Evolutionary conservation across 306 rosid genomes (phyloP).

Genomic region (Potentilla sterilis): DNA sequence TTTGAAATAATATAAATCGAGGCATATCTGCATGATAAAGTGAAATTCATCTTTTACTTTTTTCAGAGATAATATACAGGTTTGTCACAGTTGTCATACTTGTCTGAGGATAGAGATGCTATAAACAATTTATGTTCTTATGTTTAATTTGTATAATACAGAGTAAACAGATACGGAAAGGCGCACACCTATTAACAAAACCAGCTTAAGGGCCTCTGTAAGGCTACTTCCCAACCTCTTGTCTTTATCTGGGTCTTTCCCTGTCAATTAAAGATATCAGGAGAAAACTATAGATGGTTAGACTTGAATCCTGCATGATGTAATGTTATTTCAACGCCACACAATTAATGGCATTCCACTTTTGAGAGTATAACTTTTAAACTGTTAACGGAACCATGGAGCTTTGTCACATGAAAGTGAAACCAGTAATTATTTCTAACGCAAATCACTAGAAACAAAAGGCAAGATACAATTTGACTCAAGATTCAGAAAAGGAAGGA

Average conservation of each 20-base stretch:
- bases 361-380: background rate
- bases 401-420: background rate
- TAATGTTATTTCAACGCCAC: slow-evolving; percentile 1
- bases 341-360: background rate
- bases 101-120: background rate
- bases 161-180: background rate
- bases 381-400: background rate
- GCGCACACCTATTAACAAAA: slow-evolving; percentile 76
- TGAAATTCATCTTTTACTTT: background rate
- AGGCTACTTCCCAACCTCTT: slow-evolving; percentile 60
- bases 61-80: background rate
- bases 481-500: background rate
- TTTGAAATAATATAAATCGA: background rate
- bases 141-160: background rate
- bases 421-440: background rate
- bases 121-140: background rate
- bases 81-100: background rate
- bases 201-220: slow-evolving; percentile 80
- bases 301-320: slow-evolving; percentile 5
- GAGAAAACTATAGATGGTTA: slow-evolving; percentile 15
- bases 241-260: slow-evolving; percentile 60
- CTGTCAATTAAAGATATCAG: slow-evolving; percentile 44
- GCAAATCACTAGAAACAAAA: background rate
- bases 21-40: slow-evolving; percentile 1
- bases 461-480: background rate